Conservation (phyloP, 805 yeast genomes). For the Sugiyamaella boreocaroliniensis region DNA sequence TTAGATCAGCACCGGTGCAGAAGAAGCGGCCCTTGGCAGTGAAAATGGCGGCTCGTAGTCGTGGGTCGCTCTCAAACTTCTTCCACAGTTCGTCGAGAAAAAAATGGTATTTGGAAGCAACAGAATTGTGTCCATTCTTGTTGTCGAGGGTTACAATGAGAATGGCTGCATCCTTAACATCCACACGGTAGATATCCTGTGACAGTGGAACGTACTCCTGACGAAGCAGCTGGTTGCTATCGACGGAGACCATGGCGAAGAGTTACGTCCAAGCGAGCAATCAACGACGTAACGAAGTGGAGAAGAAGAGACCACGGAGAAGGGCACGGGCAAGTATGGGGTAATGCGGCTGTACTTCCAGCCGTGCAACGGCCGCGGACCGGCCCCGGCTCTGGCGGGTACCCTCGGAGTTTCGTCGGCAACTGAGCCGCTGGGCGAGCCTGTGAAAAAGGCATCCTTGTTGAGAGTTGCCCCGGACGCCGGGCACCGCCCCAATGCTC, state of each 20-base stretch:
- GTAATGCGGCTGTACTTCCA: too few relatives aligned
- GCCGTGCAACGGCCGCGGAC: too few relatives aligned
- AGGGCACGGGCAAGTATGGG: too few relatives aligned
- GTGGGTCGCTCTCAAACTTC: conserved; percentile 17
- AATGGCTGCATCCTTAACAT: conserved; percentile 11
- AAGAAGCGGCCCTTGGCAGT: conserved; percentile 26
- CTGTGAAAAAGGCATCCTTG: too few relatives aligned
- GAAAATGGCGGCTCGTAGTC: conserved; percentile 20
- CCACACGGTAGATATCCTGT: conserved; percentile 14
- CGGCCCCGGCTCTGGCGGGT: too few relatives aligned
- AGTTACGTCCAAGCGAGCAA: too few relatives aligned
- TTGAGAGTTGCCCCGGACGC: too few relatives aligned
- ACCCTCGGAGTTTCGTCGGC: too few relatives aligned
- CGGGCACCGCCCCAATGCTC: too few relatives aligned
- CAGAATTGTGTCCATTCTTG: conserved; percentile 16
- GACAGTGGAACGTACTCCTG: conserved; percentile 3
- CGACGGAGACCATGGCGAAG: neutral
- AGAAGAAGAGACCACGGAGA: too few relatives aligned
- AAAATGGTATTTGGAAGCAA: conserved; percentile 16
- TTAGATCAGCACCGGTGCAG: conserved; percentile 28
- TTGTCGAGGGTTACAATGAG: conserved; percentile 19
- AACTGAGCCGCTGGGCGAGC: too few relatives aligned
- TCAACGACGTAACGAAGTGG: too few relatives aligned
- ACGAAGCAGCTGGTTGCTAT: neutral
- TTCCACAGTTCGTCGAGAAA: conserved; percentile 17